Base-by-base conservation (phyloP, 257 asterid genomes). In the Lithospermum erythrorhizon region DNA sequence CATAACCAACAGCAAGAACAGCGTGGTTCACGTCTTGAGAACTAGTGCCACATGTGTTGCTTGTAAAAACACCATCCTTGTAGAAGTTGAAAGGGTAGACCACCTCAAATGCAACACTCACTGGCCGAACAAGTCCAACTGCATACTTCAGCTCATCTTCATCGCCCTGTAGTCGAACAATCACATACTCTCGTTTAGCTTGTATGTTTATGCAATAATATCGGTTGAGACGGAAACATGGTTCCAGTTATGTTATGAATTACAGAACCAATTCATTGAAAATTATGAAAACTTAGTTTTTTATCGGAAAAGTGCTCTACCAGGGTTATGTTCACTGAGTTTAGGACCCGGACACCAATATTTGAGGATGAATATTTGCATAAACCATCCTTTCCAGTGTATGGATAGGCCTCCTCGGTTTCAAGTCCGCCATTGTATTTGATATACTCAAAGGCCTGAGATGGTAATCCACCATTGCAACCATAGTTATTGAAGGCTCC, bases 401-500 rank as follows among this genome's bases (percentile, higher is more conserved):
- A 89, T 6, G 99, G 96, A 75, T 93, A 93, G 55, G 95, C 89
- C 54, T 66, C 75, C 79, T 93, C 98, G 2, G 95, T 89, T 22
- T 84, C 94, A 57, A 93, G 85, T 57, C 99, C 99, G 62, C 96
- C 97, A 23, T 77, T 93, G 72, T 58, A 83, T 78, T 86, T 93
- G 66, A 93, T 83, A 79, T 89, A 93, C 73, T 93, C 97, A 68
- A 89, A 93, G 68, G 99, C 97, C 79, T 93, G 99, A 45, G 99
- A 93, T 55, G 97, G 97, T 61, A 93, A 72, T 27, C 99, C 96
- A 21, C 95, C 99, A 21, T 75, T 71, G 89, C 99, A 93, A 45
- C 99, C 97, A 69, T 78, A 82, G 79, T 93, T 93, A 79, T 89
- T 89, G 76, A 93, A 93, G 48, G 78, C 81, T 68, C 89, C 94